phyloP scores from a whole-genome alignment of 148 eudicot genomes.

The Simmondsia chinensis region DNA sequence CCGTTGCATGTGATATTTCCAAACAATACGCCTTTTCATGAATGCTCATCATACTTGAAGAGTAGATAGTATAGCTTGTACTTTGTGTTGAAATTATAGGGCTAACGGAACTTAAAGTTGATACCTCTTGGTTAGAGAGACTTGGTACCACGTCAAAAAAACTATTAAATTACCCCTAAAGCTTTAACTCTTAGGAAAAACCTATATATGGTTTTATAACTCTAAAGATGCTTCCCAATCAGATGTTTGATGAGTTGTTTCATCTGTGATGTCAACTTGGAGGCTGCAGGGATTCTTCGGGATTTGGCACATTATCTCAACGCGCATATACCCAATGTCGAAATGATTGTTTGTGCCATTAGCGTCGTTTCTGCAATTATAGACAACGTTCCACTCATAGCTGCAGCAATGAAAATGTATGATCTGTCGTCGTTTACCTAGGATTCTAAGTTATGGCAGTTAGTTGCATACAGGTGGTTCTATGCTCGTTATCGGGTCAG shows the following conservation, averaged over 20 bases:
- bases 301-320: constrained; percentile 93
- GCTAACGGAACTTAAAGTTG: too few relatives aligned
- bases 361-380: constrained; percentile 83
- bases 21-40: too few relatives aligned
- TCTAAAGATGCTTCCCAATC: too few relatives aligned
- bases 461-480: constrained; percentile 97
- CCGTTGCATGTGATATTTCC: too few relatives aligned
- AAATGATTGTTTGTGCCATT: constrained; percentile 81
- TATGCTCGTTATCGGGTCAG: constrained; percentile 89
- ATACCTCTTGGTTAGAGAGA: too few relatives aligned
- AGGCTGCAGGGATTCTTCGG: constrained; percentile 86
- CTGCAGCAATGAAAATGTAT: constrained; percentile 98
- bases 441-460: constrained; percentile 95
- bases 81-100: too few relatives aligned
- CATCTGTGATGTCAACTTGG: constrained; percentile 41
- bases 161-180: too few relatives aligned
- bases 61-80: too few relatives aligned
- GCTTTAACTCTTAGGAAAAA: too few relatives aligned
- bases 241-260: constrained; percentile 2
- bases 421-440: constrained; percentile 71
- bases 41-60: too few relatives aligned
- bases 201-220: too few relatives aligned
- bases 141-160: too few relatives aligned
- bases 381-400: constrained; percentile 96
- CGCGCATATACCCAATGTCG: constrained; percentile 60